Base-by-base conservation (phyloP, 345 rosid species). In the Dovyalis caffra region DNA sequence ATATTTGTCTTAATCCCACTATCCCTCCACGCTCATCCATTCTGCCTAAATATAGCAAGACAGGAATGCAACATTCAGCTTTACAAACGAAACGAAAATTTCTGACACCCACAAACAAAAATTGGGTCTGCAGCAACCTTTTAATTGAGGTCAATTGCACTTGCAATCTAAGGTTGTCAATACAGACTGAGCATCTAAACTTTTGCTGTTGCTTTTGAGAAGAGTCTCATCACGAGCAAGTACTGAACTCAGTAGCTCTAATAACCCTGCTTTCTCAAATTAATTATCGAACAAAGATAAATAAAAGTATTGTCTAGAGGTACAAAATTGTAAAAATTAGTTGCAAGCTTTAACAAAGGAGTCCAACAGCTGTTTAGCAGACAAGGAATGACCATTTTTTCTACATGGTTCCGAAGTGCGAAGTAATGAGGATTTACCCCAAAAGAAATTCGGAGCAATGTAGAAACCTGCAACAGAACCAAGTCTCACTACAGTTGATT, bases 401-500 rank as follows among this genome's bases (percentile, higher is more conserved):
- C 83, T 62, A 69, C 85, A 82, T 69, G 68, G 33, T 74, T 28
- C 73, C 40, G 47, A 74, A 61, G 58, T 51, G 31, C 31, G 69
- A 73, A 81, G 86, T 70, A 81, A 79, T 6, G 72, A 83, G 86
- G 79, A 38, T 65, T 82, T 79, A 80, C 86, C 85, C 86, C 57
- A 43, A 32, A 15, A 21, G 66, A 69, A 73, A 78, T 76, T 64
- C 20, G 43, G 68, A 74, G 57, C 58, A 75, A 65, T 23, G 35
- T 16, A 32, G 63, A 51, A 35, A 68, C 68, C 80, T 73, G 68
- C 62, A 47, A 56, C 18, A 43, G 33, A 45, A 58, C 51, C 40
- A n/a, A 76, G 66, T 68, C 25, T 64, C n/a, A n/a, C 60, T 37
- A 57, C 0, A 29, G 37, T 69, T 75, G 45, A 61, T 18, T 4